Evolutionary conservation across 1,139 yeast species (phyloP), one percentile per base, ranked within the genome.

Genomic region (Wickerhamiella infanticola): DNA sequence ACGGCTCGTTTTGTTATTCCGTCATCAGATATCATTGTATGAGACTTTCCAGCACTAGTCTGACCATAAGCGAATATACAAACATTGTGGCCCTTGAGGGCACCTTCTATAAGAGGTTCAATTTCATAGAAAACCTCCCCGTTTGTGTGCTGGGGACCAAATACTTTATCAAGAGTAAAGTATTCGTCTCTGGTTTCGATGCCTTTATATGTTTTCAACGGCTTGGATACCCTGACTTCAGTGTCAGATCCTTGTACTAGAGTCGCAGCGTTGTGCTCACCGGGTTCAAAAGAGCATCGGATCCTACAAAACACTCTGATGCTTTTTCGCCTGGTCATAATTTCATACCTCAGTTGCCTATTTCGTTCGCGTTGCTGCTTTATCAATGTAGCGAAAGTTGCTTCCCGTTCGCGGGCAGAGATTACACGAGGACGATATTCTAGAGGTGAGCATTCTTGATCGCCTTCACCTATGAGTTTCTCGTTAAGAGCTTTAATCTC

Each of bases 401-500:
- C 18, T 18, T 18, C 18, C 2, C 18, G 18, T 18, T 18, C 18
- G 18, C 18, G 18, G 18, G 18, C 18, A 18, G 18, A 18, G 18
- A 18, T 18, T 18, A 18, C 18, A 18, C 18, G 18, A 18, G 18
- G 18, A 1, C 18, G 18, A 18, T 18, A 18, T 18, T 18, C 18
- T 18, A 18, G 18, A 18, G 18, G 18, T 18, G 18, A 18, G 18
- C 18, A 18, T 18, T 18, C 18, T 18, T 18, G 18, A 18, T 18
- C 18, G 18, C 18, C 18, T 18, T 18, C 18, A 18, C 18, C 18
- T 18, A 18, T 18, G 37, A 24, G 9, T n/a, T 39, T 26, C 23
- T 3, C 41, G 24, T 44, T 38, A 11, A 43, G 26, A 29, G 46
- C 41, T 35, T 50, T 45, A 5, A 48, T 40, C 27, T 48, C 50